Evolutionary conservation across 495 filamentous ascomycete species (phyloP).

Genomic region (Aspergillus funiculosus): DNA sequence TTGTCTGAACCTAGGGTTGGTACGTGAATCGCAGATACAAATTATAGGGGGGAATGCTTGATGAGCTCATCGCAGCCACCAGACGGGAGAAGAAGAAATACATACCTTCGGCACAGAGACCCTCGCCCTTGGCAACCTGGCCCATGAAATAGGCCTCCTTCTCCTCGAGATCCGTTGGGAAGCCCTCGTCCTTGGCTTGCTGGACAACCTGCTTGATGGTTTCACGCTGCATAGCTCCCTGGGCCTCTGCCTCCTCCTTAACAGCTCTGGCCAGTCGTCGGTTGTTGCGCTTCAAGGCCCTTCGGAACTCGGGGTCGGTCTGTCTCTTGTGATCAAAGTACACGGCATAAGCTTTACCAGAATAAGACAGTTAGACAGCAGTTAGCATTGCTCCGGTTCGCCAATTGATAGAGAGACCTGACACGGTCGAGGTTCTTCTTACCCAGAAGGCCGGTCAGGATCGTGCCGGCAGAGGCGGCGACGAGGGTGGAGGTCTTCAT

Average conservation of each 20-base stretch:
- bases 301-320: constrained; percentile 79
- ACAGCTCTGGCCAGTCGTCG: constrained; percentile 66
- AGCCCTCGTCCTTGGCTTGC: constrained; percentile 79
- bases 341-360: constrained; percentile 75
- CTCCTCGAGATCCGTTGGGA: constrained; percentile 84
- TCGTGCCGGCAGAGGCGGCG: constrained; percentile 64
- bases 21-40: constrained; percentile 19
- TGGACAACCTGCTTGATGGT: constrained; percentile 65
- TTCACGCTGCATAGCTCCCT: constrained; percentile 62
- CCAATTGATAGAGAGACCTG: background rate
- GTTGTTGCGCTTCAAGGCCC: constrained; percentile 74
- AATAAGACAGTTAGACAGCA: background rate
- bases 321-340: constrained; percentile 96
- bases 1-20: constrained; percentile 55
- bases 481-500: constrained; percentile 68
- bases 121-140: constrained; percentile 82
- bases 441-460: constrained; percentile 74
- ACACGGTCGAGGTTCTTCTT: constrained; percentile 28
- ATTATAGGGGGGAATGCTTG: too few relatives aligned
- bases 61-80: background rate
- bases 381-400: constrained; percentile 10
- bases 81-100: constrained; percentile 6
- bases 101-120: constrained; percentile 64
- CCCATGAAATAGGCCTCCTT: constrained; percentile 92
- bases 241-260: constrained; percentile 69